Evolutionary conservation across 2,329 filamentous ascomycete species (phyloP), one percentile per base, ranked within the genome.

Genomic region (Penicillium fuscoglaucum): DNA sequence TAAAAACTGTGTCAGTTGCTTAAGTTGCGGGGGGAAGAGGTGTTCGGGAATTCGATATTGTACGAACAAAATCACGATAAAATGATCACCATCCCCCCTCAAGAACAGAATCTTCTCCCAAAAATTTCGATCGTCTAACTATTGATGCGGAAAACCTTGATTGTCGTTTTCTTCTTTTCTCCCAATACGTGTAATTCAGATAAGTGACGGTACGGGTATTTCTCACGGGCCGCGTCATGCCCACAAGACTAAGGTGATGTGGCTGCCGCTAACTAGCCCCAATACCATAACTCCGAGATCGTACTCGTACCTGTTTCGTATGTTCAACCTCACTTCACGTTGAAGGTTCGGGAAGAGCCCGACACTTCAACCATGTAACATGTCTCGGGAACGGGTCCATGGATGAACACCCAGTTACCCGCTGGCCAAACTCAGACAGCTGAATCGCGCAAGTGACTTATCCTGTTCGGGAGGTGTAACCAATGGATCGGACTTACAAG

Each of bases 141-240:
- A 49, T 55, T 31, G 31, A 33, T 40, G 28, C 44, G 28, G 24
- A 55, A 49, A 50, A 50, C 44, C 19, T 43, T 33, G 43, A 41
- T 35, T 28, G 10, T 28, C 19, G 12, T 33, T n/a, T 41, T n/a
- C 13, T 47, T n/a, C 15, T 35, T 17, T 12, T 15, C 17, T 10
- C 15, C 28, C 12, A 17, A 48, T 59, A 51, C 50, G 9, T 15
- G n/a, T 17, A 54, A 39, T 10, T 12, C 35, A 50, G 26, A 31
- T 3, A n/a, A 17, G 29, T 46, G 55, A 57, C 33, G 40, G 61
- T 62, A 63, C 41, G 29, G 33, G 46, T 61, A 62, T 60, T 48
- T 55, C 45, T 24, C 45, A 54, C 43, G 4, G 29, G 61, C 57
- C 61, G 49, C 60, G 61, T 62, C 60, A 63, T 60, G 53, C 31